These are phyloP conservation scores for Pleurotus cornucopiae DNA, from an alignment of 768 basidiomycete species.

Conservation along the genomic window DNA sequence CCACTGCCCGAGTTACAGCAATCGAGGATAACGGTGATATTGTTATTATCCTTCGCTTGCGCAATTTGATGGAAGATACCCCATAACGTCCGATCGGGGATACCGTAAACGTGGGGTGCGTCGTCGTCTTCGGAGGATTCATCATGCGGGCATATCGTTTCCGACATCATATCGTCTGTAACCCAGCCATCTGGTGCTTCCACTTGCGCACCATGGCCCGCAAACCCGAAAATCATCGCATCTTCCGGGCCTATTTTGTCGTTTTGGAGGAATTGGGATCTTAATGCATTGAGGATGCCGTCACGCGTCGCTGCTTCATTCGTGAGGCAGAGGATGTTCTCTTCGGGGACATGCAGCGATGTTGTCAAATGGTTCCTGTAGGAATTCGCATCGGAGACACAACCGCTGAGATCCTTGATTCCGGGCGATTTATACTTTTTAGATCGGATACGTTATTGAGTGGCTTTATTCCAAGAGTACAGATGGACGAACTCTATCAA, in stretches of 20 bases:
- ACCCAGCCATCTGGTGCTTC: slow-evolving; percentile 5
- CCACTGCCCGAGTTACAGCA: slow-evolving; percentile 6
- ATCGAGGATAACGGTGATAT: slow-evolving; percentile 8
- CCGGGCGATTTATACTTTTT: not conserved
- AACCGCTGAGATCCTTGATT: not conserved
- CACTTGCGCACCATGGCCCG: slow-evolving; percentile 11
- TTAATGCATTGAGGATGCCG: slow-evolving; percentile 5
- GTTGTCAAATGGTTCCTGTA: not conserved
- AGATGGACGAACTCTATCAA: not conserved
- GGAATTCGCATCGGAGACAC: slow-evolving; percentile 3
- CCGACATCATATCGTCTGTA: not conserved
- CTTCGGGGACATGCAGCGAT: not conserved
- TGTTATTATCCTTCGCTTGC: slow-evolving; percentile 7
- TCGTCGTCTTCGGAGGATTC: not conserved
- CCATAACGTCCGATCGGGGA: slow-evolving; percentile 3
- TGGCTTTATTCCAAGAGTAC: not conserved
- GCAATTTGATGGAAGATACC: not conserved
- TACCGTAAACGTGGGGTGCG: not conserved
- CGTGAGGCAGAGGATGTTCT: slow-evolving; percentile 2
- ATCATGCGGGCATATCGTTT: slow-evolving; percentile 12
- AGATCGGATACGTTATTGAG: too few relatives aligned
- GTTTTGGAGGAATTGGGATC: slow-evolving; percentile 9
- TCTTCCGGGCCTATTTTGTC: not conserved
- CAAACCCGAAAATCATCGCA: slow-evolving; percentile 10
- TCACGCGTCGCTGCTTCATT: slow-evolving; percentile 8